Percentiles rank a stretch among this genome's conserved stretches.
Evolutionary conservation across 768 basidiomycete species (phyloP).

Genomic region (Tephrocybe sp.): DNA sequence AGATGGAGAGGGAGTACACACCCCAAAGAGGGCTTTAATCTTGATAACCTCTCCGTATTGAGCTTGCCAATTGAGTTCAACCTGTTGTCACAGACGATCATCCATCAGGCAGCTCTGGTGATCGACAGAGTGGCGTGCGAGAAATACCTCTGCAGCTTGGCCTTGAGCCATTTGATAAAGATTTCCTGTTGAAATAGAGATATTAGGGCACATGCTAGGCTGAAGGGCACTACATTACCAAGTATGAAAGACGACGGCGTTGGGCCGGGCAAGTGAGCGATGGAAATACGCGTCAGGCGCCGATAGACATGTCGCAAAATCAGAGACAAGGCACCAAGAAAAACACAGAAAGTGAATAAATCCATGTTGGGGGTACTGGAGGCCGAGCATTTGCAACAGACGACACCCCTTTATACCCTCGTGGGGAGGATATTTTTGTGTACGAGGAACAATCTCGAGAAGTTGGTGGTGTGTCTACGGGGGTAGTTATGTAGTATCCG

Average conservation of each 20-base stretch:
- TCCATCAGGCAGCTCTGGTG: background rate
- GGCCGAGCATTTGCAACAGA: background rate
- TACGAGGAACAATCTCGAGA: background rate
- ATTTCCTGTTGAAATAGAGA: conserved; percentile 18
- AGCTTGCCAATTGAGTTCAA: conserved; percentile 44
- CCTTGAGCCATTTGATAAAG: conserved; percentile 29
- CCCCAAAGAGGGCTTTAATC: conserved; percentile 36
- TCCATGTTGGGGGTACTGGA: conserved; percentile 8
- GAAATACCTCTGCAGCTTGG: conserved; percentile 31
- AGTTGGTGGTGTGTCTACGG: background rate
- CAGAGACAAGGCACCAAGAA: conserved; percentile 8
- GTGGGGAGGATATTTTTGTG: conserved; percentile 1
- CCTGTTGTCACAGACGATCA: conserved; percentile 19
- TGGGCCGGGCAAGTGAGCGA: conserved; percentile 34
- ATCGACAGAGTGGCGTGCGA: background rate
- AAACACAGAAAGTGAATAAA: conserved; percentile 5
- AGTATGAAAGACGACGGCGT: conserved; percentile 35
- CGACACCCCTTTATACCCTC: conserved; percentile 3
- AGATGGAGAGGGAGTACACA: conserved; percentile 18
- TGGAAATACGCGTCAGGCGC: conserved; percentile 29
- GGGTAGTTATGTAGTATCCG: background rate
- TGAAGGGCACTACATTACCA: conserved; percentile 24
- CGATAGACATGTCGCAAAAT: conserved; percentile 27
- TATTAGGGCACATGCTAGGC: background rate
- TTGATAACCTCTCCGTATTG: conserved; percentile 39